phyloP scores from a whole-genome alignment of 805 yeast genomes.

The Priceomyces carsonii region DNA sequence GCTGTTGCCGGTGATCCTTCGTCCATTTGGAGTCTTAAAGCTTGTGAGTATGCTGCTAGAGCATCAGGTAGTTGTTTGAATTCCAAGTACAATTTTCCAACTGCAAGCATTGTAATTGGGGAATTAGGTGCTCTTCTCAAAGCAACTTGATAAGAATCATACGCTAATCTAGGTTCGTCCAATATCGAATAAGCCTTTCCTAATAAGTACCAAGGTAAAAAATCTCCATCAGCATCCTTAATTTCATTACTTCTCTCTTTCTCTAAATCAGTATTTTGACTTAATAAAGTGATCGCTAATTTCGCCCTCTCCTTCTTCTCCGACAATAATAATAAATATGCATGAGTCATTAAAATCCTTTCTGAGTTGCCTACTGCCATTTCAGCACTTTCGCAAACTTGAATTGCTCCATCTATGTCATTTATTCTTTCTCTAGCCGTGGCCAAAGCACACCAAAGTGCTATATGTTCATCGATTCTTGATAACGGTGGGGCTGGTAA shows the following conservation, averaged over 20 bases:
- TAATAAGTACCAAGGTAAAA: constrained; percentile 57
- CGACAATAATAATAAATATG: constrained; percentile 44
- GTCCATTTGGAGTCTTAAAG: constrained; percentile 51
- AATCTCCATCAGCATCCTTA: constrained; percentile 43
- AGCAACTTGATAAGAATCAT: constrained; percentile 56
- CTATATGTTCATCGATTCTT: constrained; percentile 46
- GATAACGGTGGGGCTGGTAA: constrained; percentile 50
- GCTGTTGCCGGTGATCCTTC: constrained; percentile 44
- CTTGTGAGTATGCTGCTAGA: constrained; percentile 66
- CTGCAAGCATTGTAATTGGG: constrained; percentile 68
- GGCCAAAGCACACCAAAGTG: constrained; percentile 55
- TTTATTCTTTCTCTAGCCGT: constrained; percentile 53
- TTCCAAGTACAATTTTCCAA: constrained; percentile 60
- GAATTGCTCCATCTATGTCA: constrained; percentile 49
- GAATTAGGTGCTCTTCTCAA: constrained; percentile 51
- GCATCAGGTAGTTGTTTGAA: constrained; percentile 66
- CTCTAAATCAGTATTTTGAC: constrained; percentile 29
- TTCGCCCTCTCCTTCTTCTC: constrained; percentile 22
- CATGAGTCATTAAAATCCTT: constrained; percentile 47
- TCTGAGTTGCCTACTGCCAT: constrained; percentile 45
- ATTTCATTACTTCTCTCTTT: constrained; percentile 13
- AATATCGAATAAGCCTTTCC: constrained; percentile 52
- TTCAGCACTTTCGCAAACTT: constrained; percentile 51
- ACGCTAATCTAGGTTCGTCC: constrained; percentile 51
- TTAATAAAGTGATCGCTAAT: constrained; percentile 36